Conservation (phyloP, 345 rosid genomes). For the Carallia brachiata region DNA sequence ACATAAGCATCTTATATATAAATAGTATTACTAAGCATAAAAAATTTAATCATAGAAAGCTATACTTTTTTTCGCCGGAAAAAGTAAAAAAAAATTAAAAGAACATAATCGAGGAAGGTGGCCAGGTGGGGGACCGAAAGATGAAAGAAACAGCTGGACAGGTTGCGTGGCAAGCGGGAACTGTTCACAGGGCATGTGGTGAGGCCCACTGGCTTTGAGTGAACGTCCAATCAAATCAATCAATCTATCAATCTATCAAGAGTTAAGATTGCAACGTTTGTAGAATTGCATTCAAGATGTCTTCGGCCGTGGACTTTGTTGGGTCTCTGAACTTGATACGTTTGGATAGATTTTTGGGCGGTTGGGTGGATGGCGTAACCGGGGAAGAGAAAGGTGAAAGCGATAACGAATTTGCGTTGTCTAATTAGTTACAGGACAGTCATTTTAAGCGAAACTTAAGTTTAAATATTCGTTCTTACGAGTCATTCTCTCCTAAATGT, state of each 20-base stretch:
- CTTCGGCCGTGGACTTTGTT: slow-evolving; percentile 30
- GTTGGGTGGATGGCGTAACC: slow-evolving; percentile 11
- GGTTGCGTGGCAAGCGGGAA: background rate
- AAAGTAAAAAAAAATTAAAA: too few species aligned
- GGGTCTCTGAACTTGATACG: slow-evolving; percentile 22
- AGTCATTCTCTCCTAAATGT: too few species aligned
- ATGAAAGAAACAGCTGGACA: background rate
- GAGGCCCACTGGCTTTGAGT: slow-evolving; percentile 1
- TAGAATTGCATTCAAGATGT: slow-evolving; percentile 11
- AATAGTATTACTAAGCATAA: too few species aligned
- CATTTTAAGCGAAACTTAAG: too few species aligned
- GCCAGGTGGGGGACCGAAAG: background rate
- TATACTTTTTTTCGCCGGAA: too few species aligned
- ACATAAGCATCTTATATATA: too few species aligned
- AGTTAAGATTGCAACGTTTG: slow-evolving; percentile 14
- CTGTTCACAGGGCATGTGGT: slow-evolving; percentile 7
- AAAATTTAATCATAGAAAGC: too few species aligned
- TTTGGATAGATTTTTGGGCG: slow-evolving; percentile 27
- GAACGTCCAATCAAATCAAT: slow-evolving; percentile 10
- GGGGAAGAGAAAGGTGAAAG: slow-evolving; percentile 11
- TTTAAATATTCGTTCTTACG: too few species aligned
- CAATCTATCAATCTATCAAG: slow-evolving; percentile 5
- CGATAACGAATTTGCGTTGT: too few species aligned
- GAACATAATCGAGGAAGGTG: too few species aligned
- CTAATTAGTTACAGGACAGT: too few species aligned